Base-by-base conservation (phyloP, 352 stramenopile species). In the Globisporangium mamillatum region DNA sequence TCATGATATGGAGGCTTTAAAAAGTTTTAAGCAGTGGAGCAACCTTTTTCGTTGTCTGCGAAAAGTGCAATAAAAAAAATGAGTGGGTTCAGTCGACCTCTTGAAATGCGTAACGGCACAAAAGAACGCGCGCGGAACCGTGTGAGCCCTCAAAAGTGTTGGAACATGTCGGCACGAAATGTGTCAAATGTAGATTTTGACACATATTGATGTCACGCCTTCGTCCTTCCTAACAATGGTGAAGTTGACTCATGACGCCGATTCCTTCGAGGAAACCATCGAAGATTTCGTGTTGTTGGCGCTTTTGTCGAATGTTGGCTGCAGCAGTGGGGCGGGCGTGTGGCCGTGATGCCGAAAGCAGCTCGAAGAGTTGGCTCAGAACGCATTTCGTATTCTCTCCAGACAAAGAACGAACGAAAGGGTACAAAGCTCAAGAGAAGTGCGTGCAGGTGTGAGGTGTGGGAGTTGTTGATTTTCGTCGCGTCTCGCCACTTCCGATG, bases 401-500 rank as follows among this genome's bases (percentile, higher is more conserved):
- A 52, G 44, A 8, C 44, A 46, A 25, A 8, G 48, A 56, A 56
- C 48, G n/a, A 58, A 34, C 12, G 22, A 0, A 36, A n/a, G 14
- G 27, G 3, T 22, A 6, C 41, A n/a, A 20, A 20, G 44, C 16
- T 52, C 44, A 52, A 6, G 4, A 46, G 41, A 18, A 20, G 12
- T 6, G 12, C 36, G 14, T 4, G 7, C 41, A 34, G 29, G 29
- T 34, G 25, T 7, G 14, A 36, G 53, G 53, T 36, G 14, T 9
- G 14, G 22, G 5, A 34, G 22, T 12, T 44, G 54, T 4, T 60
- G 7, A 60, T 41, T 60, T 36, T 14, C 22, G 24, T 29, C 46
- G 44, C 12, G 16, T 32, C 61, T 24, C n/a, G 52, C 14, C 36
- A 52, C 53, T 68, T 61, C 55, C 38, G 18, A 58, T 36, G 63